These are phyloP conservation scores for Colletotrichum sp. DNA, from an alignment of 2,329 filamentous ascomycete genomes.

Conservation along the genomic window DNA sequence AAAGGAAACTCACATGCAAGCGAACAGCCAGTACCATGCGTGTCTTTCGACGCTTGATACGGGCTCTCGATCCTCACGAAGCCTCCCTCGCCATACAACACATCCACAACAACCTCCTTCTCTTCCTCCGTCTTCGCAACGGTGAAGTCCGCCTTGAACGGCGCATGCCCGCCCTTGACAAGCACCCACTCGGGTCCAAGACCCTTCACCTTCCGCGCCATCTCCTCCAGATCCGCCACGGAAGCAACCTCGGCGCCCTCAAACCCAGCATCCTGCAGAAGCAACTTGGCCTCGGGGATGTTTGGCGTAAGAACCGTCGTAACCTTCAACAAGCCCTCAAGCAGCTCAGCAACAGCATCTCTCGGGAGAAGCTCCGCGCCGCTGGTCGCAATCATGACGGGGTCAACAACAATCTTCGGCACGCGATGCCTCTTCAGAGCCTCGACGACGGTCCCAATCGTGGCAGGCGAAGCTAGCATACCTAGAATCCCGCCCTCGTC, in stretches of 20 bases:
- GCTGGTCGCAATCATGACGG: slow-evolving; percentile 88
- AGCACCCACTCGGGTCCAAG: slow-evolving; percentile 83
- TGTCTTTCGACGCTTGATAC: slow-evolving; percentile 78
- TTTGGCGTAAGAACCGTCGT: slow-evolving; percentile 79
- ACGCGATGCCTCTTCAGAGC: slow-evolving; percentile 64
- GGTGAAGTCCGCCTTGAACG: slow-evolving; percentile 68
- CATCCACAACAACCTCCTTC: slow-evolving; percentile 73
- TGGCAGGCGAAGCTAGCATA: slow-evolving; percentile 79
- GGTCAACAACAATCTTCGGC: slow-evolving; percentile 71
- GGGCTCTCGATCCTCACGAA: slow-evolving; percentile 69
- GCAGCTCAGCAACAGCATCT: slow-evolving; percentile 66
- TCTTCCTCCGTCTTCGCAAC: slow-evolving; percentile 65
- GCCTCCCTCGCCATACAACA: slow-evolving; percentile 68
- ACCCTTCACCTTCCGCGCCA: slow-evolving; percentile 69
- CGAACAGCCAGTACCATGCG: slow-evolving; percentile 94
- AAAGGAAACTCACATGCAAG: slow-evolving; percentile 72
- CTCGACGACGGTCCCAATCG: slow-evolving; percentile 71
- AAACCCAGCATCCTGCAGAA: slow-evolving; percentile 60
- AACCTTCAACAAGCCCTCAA: slow-evolving; percentile 64
- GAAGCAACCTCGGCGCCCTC: slow-evolving; percentile 48
- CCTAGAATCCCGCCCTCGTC: slow-evolving; percentile 50
- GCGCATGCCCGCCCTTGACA: slow-evolving; percentile 90
- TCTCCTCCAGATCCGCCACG: slow-evolving; percentile 68
- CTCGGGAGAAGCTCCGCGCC: slow-evolving; percentile 71
- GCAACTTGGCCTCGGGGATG: slow-evolving; percentile 73